Base-by-base conservation (phyloP, 768 basidiomycete genomes). In the Daedaleopsis nitida region DNA sequence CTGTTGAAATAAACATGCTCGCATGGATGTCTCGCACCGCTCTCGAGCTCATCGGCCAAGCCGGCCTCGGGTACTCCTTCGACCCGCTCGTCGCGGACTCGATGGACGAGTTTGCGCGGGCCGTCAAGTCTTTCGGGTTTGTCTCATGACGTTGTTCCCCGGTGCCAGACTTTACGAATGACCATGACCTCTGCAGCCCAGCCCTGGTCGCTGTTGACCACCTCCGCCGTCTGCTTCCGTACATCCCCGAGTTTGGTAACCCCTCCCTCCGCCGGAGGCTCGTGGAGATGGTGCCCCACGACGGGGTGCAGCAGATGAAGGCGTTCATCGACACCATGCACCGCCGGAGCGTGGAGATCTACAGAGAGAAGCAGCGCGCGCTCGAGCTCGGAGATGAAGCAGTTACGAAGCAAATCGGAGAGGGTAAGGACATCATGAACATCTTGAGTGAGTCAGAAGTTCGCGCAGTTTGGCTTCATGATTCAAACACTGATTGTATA, bases 371-470 rank as follows among this genome's bases (percentile, higher is more conserved):
- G 66, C 72, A 77, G 55, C 58, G 52, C 19, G 73, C 73, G 48
- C 49, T 66, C 75, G 52, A 58, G 10, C 23, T 47, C n/a, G 69
- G 64, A 19, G 52, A 75, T 14, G 72, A 72, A 14, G 67, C 70
- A 3, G 62, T 72, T 55, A 21, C 57, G 49, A 52, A 69, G 58
- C 60, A 71, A 62, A 61, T 73, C 59, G 53, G 63, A 44, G 54
- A 74, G 69, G 75, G 67, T 12, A 83, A 79, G 61, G 82, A 84
- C 69, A 76, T 85, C 27, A 82, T 83, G 59, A 82, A 79, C 59
- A 74, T 80, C 38, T 69, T 85, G 49, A 65, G 83, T 83, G 63
- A 64, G 81, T 55, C n/a, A n/a, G n/a, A n/a, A n/a, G n/a, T n/a
- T n/a, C n/a, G n/a, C n/a, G n/a, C n/a, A n/a, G n/a, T n/a, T n/a